Evolutionary conservation across 1,284 basidiomycete species (phyloP).

Genomic region (Apiotrichum brassicae): DNA sequence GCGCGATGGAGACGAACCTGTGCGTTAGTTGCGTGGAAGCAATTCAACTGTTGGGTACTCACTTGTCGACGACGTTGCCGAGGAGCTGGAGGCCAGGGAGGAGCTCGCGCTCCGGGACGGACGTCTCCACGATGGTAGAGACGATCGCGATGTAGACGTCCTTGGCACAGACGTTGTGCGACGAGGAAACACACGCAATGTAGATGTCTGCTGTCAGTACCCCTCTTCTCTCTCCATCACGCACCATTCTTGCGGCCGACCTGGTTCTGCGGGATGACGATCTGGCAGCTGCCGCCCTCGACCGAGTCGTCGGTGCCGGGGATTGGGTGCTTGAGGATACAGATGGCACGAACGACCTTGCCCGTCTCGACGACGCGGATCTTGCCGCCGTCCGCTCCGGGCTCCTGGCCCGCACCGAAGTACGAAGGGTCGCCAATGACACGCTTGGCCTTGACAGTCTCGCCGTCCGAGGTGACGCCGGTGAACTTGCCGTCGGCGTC

Average conservation of each 20-base stretch:
- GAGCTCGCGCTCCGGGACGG: slow-evolving; percentile 83
- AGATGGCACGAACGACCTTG: slow-evolving; percentile 95
- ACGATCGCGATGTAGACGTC: slow-evolving; percentile 95
- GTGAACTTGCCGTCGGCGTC: slow-evolving; percentile 81
- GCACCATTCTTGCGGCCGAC: slow-evolving; percentile 85
- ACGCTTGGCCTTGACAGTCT: slow-evolving; percentile 95
- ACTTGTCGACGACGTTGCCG: slow-evolving; percentile 90
- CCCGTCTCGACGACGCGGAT: slow-evolving; percentile 83
- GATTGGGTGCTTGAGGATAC: slow-evolving; percentile 96
- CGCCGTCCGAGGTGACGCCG: slow-evolving; percentile 81
- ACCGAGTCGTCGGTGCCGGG: slow-evolving; percentile 80
- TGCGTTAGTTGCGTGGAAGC: neutral
- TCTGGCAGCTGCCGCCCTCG: slow-evolving; percentile 72
- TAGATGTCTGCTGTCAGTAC: slow-evolving; percentile 75
- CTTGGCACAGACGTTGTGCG: slow-evolving; percentile 95
- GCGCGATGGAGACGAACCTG: slow-evolving; percentile 74
- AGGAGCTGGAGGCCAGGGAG: slow-evolving; percentile 84
- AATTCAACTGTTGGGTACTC: neutral
- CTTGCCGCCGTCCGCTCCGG: slow-evolving; percentile 56
- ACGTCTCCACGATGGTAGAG: slow-evolving; percentile 96
- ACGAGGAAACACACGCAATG: slow-evolving; percentile 91
- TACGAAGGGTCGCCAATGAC: slow-evolving; percentile 98
- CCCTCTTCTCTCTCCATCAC: slow-evolving; percentile 27
- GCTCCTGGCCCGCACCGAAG: slow-evolving; percentile 67
- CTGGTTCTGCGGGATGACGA: slow-evolving; percentile 99